Base-by-base conservation (phyloP, 208 protist genomes). In the Leishmania gerbilli region DNA sequence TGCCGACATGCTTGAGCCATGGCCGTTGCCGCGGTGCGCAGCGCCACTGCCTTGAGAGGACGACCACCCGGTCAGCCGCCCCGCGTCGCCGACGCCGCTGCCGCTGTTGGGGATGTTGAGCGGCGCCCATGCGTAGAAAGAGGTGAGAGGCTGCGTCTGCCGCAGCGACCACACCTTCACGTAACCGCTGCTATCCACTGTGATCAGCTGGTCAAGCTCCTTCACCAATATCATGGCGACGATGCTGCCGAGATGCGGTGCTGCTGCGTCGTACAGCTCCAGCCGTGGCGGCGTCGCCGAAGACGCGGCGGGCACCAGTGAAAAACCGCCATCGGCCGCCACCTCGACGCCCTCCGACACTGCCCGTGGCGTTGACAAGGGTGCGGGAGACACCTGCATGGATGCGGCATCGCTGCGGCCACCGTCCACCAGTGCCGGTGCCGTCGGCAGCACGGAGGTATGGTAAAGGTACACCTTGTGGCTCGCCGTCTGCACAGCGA, bases 81-180 rank as follows among this genome's bases (percentile, higher is more conserved):
- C 67, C 37, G 69, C 68, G 5, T 67, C 82, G 21, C 75, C 77
- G 24, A 75, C 56, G 17, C 45, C 76, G 40, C 40, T 55, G 68
- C 68, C 84, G 17, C 76, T 78, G 6, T 21, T 49, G 27, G 72
- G 5, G 21, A 27, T 9, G 21, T 83, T 21, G 60, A 77, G 78
- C 6, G 71, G 74, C 27, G 87, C 74, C n/a, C 90, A 72, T 27
- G 92, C 92, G 67, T 92, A 92, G 80, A 96, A 96, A 47, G 92
- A 93, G 31, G 86, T 88, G n/a, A 90, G 79, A 4, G 86, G 86
- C 40, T 90, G 75, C 45, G 75, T 79, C 31, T 81, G 91, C 11
- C 86, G 77, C 64, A 96, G 65, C 69, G 83, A 91, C 92, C 92
- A 96, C 31, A 96, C 91, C 87, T 96, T 96, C 71, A 90, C 87